These are phyloP conservation scores for Zalerion maritima DNA, from an alignment of 495 filamentous ascomycete species.

Conservation along the genomic window DNA sequence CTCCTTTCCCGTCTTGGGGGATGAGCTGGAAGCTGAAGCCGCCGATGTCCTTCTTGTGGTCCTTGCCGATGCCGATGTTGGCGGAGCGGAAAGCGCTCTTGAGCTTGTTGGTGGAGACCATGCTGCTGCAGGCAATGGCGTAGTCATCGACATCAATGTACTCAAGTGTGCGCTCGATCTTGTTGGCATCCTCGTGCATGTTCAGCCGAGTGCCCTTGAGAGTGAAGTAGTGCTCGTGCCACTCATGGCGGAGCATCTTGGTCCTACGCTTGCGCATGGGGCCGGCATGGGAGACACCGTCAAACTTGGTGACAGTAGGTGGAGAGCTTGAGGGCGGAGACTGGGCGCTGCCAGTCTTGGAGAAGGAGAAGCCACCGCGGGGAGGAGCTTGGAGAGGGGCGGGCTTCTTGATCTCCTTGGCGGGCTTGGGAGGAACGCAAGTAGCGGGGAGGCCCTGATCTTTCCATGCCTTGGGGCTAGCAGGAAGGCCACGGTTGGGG, in stretches of 20 bases:
- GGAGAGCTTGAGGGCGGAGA: conserved; percentile 43
- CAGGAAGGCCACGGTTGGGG: conserved; percentile 8
- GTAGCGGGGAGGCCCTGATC: conserved; percentile 11
- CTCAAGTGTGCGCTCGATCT: conserved; percentile 48
- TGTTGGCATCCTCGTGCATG: conserved; percentile 57
- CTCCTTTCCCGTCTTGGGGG: conserved; percentile 46
- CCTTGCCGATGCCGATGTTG: conserved; percentile 45
- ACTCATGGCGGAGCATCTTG: conserved; percentile 78
- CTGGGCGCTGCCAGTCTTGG: conserved; percentile 18
- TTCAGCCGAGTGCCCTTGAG: conserved; percentile 71
- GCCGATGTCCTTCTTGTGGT: conserved; percentile 32
- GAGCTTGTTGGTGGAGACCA: conserved; percentile 59
- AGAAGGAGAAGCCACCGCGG: conserved; percentile 11
- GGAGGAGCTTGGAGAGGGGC: conserved; percentile 29
- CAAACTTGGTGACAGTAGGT: conserved; percentile 20
- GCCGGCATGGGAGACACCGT: conserved; percentile 52
- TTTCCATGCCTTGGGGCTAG: no score
- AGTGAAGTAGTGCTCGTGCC: conserved; percentile 80
- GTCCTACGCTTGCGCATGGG: conserved; percentile 94
- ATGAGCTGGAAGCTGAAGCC: conserved; percentile 89
- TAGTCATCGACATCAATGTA: conserved; percentile 92
- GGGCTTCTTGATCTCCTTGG: conserved; percentile 2
- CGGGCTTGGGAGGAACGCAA: conserved; percentile 9
- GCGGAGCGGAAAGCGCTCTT: conserved; percentile 79
- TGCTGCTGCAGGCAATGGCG: conserved; percentile 73